phyloP scores from a whole-genome alignment of 306 rosid genomes.

The Parietaria judaica region DNA sequence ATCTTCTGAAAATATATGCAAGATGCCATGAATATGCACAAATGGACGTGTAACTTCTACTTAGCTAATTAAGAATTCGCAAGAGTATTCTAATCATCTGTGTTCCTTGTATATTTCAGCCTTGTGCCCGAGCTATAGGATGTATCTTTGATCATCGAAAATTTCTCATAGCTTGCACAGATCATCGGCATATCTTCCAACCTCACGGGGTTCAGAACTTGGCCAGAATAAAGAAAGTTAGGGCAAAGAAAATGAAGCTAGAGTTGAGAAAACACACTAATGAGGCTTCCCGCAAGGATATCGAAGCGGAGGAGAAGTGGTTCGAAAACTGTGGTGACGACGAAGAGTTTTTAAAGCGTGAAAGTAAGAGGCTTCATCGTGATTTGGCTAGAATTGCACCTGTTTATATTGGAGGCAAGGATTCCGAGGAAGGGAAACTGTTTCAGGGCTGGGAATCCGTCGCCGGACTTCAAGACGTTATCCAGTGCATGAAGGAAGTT shows the following conservation, averaged over 20 bases:
- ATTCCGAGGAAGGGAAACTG: slow-evolving; percentile 41
- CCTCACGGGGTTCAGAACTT: slow-evolving; percentile 67
- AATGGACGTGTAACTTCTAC: background rate
- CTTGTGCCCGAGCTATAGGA: slow-evolving; percentile 94
- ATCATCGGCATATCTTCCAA: slow-evolving; percentile 82
- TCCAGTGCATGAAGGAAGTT: slow-evolving; percentile 94
- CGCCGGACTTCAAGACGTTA: slow-evolving; percentile 98
- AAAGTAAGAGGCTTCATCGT: slow-evolving; percentile 96
- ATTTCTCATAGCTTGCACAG: slow-evolving; percentile 97
- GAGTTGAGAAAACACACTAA: slow-evolving; percentile 72
- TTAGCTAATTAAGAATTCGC: background rate
- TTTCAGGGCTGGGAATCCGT: slow-evolving; percentile 99
- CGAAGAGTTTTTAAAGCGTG: slow-evolving; percentile 97
- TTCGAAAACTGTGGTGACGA: slow-evolving; percentile 98
- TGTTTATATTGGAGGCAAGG: slow-evolving; percentile 82
- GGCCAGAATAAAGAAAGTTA: slow-evolving; percentile 60
- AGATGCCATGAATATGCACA: background rate
- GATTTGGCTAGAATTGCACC: slow-evolving; percentile 95
- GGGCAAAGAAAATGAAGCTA: slow-evolving; percentile 78
- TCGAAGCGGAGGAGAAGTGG: slow-evolving; percentile 95
- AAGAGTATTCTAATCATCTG: background rate
- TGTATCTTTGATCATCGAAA: slow-evolving; percentile 96
- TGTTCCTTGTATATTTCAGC: slow-evolving; percentile 42
- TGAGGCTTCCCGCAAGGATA: slow-evolving; percentile 73
- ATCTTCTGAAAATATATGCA: slow-evolving; percentile 16